These are phyloP conservation scores for Vitis labrusca DNA, from an alignment of 164 flowering plant species.

Conservation along the genomic window DNA sequence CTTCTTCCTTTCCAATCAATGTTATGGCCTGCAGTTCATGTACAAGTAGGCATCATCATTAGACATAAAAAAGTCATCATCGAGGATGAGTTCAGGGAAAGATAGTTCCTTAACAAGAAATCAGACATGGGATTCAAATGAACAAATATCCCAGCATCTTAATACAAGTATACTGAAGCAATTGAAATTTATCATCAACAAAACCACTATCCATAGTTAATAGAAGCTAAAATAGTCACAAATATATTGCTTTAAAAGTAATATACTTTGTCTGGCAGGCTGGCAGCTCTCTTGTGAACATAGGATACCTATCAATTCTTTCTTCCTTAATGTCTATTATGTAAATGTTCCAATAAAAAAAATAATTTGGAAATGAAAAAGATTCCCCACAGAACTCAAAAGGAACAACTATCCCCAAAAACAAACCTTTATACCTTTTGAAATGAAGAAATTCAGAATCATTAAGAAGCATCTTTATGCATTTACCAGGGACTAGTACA, in stretches of 20 bases:
- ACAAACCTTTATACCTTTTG: not conserved
- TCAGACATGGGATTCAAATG: not conserved
- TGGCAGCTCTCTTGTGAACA: too few species aligned
- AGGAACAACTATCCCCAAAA: not conserved
- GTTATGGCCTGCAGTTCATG: constrained; percentile 59
- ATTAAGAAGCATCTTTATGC: not conserved
- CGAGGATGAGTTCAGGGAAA: not conserved
- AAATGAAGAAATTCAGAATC: not conserved
- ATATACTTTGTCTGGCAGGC: too few species aligned
- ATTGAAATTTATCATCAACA: too few species aligned
- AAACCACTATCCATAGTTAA: too few species aligned
- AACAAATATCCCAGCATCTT: not conserved
- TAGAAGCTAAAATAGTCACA: too few species aligned
- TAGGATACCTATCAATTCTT: too few species aligned
- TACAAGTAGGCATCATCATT: constrained; percentile 12
- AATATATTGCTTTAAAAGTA: too few species aligned
- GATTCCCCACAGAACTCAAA: not conserved
- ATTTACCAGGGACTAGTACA: too few species aligned
- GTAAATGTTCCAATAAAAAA: not conserved
- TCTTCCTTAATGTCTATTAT: not conserved
- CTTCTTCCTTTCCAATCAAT: constrained; percentile 81
- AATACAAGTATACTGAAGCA: not conserved
- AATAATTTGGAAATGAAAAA: not conserved
- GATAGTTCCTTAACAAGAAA: not conserved
- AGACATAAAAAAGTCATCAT: not conserved